Evolutionary conservation across 2,329 filamentous ascomycete species (phyloP).

Genomic region (Diaporthe sp.): DNA sequence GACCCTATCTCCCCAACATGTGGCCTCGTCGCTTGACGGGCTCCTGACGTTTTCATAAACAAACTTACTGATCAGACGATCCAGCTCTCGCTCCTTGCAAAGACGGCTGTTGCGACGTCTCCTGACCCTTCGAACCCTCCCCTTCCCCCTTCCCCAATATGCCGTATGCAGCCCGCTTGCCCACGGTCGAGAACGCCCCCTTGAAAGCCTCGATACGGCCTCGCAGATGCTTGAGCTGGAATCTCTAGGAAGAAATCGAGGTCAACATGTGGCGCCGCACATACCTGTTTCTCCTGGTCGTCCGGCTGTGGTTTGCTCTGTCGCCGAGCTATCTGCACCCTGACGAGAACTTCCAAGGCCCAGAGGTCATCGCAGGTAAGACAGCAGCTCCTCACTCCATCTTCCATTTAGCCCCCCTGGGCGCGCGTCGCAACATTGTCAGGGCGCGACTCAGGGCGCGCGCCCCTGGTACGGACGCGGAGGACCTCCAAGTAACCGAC

Average conservation of each 20-base stretch:
- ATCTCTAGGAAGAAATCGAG: slow-evolving; percentile 41
- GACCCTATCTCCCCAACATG: slow-evolving; percentile 36
- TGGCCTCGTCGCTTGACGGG: slow-evolving; percentile 35
- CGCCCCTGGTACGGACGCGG: neutral
- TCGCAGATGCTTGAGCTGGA: slow-evolving; percentile 45
- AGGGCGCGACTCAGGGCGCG: neutral
- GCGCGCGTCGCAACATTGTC: neutral
- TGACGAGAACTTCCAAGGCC: slow-evolving; percentile 98
- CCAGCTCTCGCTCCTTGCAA: neutral
- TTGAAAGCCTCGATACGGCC: slow-evolving; percentile 38
- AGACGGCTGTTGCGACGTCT: neutral
- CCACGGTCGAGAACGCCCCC: slow-evolving; percentile 41
- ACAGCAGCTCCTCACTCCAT: neutral
- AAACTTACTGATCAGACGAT: slow-evolving; percentile 34
- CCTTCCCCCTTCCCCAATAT: slow-evolving; percentile 33
- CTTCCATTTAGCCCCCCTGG: neutral
- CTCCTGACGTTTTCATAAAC: slow-evolving; percentile 39
- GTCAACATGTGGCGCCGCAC: slow-evolving; percentile 88
- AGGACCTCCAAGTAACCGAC: neutral
- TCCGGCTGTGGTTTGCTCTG: slow-evolving; percentile 93
- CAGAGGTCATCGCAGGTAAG: slow-evolving; percentile 95
- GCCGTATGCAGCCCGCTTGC: slow-evolving; percentile 39
- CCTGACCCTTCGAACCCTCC: neutral
- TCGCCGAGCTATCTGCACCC: slow-evolving; percentile 97
- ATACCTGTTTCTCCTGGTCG: slow-evolving; percentile 86